These are phyloP conservation scores for Aurinia saxatilis DNA, from an alignment of 345 rosid species.

Conservation along the genomic window DNA sequence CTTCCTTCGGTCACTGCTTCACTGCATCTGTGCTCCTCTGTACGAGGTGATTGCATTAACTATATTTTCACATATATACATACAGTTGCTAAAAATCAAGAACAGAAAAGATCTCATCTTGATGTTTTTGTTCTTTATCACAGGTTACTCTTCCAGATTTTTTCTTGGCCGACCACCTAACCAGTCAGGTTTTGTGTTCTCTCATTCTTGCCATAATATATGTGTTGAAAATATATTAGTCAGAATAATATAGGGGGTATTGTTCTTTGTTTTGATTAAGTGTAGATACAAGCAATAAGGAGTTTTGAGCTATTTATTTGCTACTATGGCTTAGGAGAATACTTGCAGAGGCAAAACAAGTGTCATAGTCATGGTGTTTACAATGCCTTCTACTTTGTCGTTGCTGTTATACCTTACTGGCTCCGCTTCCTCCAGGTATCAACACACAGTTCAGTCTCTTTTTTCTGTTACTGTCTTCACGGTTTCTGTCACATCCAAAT, in stretches of 20 bases:
- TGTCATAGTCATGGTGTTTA: constrained; percentile 59
- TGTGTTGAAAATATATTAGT: not conserved
- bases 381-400: constrained; percentile 48
- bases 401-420: constrained; percentile 66
- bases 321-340: constrained; percentile 62
- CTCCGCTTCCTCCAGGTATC: constrained; percentile 58
- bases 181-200: constrained; percentile 52
- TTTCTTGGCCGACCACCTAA: constrained; percentile 55
- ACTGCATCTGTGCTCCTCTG: constrained; percentile 35
- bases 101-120: not conserved
- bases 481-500: not conserved
- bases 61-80: not conserved
- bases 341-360: constrained; percentile 42
- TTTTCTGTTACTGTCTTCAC: not conserved
- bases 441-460: not conserved
- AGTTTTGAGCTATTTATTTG: constrained; percentile 65
- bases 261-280: not conserved
- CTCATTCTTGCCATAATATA: not conserved
- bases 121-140: constrained; percentile 9
- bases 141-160: constrained; percentile 65
- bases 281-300: constrained; percentile 61
- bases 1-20: constrained; percentile 30
- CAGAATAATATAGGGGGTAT: not conserved
- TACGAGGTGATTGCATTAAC: constrained; percentile 27
- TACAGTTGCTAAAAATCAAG: not conserved